Percentiles rank a stretch among this genome's conserved stretches.
Evolutionary conservation across 1,284 basidiomycete species (phyloP).

Genomic region (Dichomitus squalens): DNA sequence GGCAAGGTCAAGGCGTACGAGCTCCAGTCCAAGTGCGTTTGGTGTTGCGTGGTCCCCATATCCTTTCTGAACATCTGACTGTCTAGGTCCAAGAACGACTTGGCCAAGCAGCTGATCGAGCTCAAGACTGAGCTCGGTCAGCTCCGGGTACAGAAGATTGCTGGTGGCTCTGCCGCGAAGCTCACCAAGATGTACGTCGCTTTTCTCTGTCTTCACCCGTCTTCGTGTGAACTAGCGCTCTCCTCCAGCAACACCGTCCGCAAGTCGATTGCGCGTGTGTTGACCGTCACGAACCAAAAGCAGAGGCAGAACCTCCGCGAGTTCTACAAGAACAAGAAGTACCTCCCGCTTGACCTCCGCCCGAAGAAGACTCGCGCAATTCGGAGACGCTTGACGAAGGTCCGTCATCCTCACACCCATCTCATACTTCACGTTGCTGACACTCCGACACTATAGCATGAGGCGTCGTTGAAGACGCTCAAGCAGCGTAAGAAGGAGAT

Average conservation of each 20-base stretch:
- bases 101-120: slow-evolving; percentile 93
- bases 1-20: slow-evolving; percentile 96
- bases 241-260: slow-evolving; percentile 85
- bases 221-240: background rate
- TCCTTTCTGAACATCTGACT: background rate
- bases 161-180: slow-evolving; percentile 94
- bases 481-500: slow-evolving; percentile 92
- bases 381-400: slow-evolving; percentile 92
- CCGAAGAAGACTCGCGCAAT: slow-evolving; percentile 99
- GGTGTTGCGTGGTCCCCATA: background rate
- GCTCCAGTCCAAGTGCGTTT: slow-evolving; percentile 92
- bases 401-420: slow-evolving; percentile 37
- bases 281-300: slow-evolving; percentile 99
- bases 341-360: slow-evolving; percentile 96
- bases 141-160: slow-evolving; percentile 98
- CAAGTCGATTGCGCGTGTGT: slow-evolving; percentile 98
- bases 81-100: slow-evolving; percentile 93
- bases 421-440: background rate
- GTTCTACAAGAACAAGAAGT: slow-evolving; percentile 98
- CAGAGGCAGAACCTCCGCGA: slow-evolving; percentile 95
- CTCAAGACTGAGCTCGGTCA: slow-evolving; percentile 94
- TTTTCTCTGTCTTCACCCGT: background rate
- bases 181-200: slow-evolving; percentile 92
- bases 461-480: slow-evolving; percentile 81
- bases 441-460: slow-evolving; percentile 56